These are phyloP conservation scores for Alternaria longipes DNA, from an alignment of 2,329 filamentous ascomycete species.

Conservation along the genomic window DNA sequence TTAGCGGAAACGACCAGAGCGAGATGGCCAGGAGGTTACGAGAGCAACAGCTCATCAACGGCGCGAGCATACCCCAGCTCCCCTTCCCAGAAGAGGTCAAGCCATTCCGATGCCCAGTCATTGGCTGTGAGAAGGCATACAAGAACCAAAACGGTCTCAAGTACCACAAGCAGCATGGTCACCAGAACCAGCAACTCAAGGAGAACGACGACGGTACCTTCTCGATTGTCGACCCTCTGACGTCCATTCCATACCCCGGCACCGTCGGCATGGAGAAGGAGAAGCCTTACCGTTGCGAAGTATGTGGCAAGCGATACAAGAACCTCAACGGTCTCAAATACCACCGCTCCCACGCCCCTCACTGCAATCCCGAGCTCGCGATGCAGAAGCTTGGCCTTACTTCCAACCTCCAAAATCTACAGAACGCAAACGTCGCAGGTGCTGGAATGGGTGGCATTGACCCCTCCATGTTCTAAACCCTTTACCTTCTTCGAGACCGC, in stretches of 20 bases:
- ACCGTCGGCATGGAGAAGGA: slow-evolving; percentile 99
- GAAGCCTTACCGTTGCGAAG: slow-evolving; percentile 97
- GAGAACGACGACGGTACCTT: slow-evolving; percentile 98
- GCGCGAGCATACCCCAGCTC: slow-evolving; percentile 52
- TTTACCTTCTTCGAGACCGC: slow-evolving; percentile 10
- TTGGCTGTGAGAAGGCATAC: slow-evolving; percentile 98
- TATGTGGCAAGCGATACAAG: slow-evolving; percentile 98
- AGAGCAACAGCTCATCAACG: slow-evolving; percentile 69
- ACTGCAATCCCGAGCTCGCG: slow-evolving; percentile 85
- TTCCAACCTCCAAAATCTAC: slow-evolving; percentile 52
- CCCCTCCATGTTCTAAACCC: slow-evolving; percentile 57
- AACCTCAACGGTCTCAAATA: slow-evolving; percentile 99
- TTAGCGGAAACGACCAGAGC: slow-evolving; percentile 69
- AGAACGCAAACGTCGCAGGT: slow-evolving; percentile 59
- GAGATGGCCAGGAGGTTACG: slow-evolving; percentile 74
- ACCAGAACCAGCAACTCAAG: slow-evolving; percentile 95
- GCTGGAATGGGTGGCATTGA: slow-evolving; percentile 66
- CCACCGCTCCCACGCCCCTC: slow-evolving; percentile 75
- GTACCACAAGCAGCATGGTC: slow-evolving; percentile 87
- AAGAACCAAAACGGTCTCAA: slow-evolving; percentile 99
- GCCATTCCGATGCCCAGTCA: slow-evolving; percentile 96
- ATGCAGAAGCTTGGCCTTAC: slow-evolving; percentile 55
- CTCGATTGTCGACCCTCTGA: slow-evolving; percentile 97
- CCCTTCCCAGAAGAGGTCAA: slow-evolving; percentile 84
- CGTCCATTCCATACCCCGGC: slow-evolving; percentile 90